A percentile compares a stretch with the other conserved stretches of the same genome.
phyloP scores from a whole-genome alignment of 106 monocot genomes.

The Vanilla planifolia region DNA sequence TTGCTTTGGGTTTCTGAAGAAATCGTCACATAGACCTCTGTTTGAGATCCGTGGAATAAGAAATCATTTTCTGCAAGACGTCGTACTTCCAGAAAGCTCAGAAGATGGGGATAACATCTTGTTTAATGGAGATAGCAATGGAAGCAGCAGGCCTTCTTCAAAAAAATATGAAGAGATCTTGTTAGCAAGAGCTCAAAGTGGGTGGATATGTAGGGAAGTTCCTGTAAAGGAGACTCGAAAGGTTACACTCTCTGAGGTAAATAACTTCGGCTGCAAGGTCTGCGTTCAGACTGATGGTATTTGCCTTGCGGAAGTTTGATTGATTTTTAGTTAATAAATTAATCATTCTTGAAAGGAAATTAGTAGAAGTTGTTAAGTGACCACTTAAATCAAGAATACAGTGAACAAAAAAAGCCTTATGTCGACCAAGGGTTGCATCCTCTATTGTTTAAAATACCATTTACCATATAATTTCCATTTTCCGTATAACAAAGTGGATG shows the following conservation, averaged over 20 bases:
- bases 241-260: slow-evolving; percentile 30
- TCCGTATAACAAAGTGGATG: too few relatives aligned
- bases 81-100: slow-evolving; percentile 13
- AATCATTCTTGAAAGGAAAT: too few relatives aligned
- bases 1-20: slow-evolving; percentile 65
- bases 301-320: too few relatives aligned
- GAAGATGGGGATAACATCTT: slow-evolving; percentile 24
- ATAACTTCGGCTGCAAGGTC: too few relatives aligned
- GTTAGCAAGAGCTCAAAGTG: slow-evolving; percentile 24
- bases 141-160: not conserved
- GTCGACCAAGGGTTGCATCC: too few relatives aligned
- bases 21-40: slow-evolving; percentile 20
- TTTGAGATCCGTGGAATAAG: slow-evolving; percentile 8
- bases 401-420: too few relatives aligned
- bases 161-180: slow-evolving; percentile 38
- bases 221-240: slow-evolving; percentile 66
- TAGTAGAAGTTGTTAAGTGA: too few relatives aligned
- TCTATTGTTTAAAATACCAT: too few relatives aligned
- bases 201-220: slow-evolving; percentile 49
- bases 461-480: too few relatives aligned
- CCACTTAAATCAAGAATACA: too few relatives aligned
- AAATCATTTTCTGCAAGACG: slow-evolving; percentile 13
- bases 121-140: slow-evolving; percentile 20
- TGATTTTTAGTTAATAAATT: too few relatives aligned
- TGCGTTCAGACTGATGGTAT: too few relatives aligned